These are phyloP conservation scores for Physcomitrellopsis africana DNA, from an alignment of 225 moss, liverwort and hornwort species.

Conservation along the genomic window DNA sequence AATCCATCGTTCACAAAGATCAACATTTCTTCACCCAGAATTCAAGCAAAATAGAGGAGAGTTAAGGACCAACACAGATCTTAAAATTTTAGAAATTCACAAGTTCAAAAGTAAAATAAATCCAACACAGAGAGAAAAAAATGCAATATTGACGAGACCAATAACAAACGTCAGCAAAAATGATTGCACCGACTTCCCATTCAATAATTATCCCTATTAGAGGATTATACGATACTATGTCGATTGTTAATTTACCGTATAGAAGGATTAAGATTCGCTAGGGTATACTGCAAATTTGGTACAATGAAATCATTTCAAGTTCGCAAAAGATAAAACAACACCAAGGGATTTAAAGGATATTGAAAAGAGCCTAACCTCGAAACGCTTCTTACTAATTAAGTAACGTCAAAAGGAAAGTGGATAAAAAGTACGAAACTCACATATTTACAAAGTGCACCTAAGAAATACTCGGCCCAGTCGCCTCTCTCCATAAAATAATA, in stretches of 20 bases:
- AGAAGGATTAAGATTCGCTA: not conserved
- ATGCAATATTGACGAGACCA: not conserved
- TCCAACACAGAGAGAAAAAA: too few relatives aligned
- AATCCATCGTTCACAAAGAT: too few relatives aligned
- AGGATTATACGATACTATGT: constrained; percentile 15
- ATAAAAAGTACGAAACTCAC: constrained; percentile 49
- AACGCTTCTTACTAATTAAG: not conserved
- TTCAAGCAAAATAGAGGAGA: too few relatives aligned
- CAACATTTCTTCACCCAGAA: too few relatives aligned
- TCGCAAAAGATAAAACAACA: constrained; percentile 6
- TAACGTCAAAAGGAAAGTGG: constrained; percentile 10
- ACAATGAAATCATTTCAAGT: constrained; percentile 17
- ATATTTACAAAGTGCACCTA: constrained; percentile 81
- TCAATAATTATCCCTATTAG: not conserved
- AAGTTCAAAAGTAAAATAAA: too few relatives aligned
- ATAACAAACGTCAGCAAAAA: not conserved
- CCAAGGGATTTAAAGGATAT: not conserved
- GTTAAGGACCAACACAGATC: too few relatives aligned
- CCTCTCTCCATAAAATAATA: constrained; percentile 94
- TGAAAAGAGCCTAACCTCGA: constrained; percentile 9
- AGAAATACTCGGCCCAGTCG: constrained; percentile 96
- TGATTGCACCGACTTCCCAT: not conserved
- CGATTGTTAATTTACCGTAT: not conserved
- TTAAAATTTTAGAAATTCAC: too few relatives aligned
- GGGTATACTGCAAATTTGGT: not conserved